Evolutionary conservation across 73 alveolate genomes (phyloP), one percentile per base, ranked within the genome.

Genomic region (Paramecium sonneborni): DNA sequence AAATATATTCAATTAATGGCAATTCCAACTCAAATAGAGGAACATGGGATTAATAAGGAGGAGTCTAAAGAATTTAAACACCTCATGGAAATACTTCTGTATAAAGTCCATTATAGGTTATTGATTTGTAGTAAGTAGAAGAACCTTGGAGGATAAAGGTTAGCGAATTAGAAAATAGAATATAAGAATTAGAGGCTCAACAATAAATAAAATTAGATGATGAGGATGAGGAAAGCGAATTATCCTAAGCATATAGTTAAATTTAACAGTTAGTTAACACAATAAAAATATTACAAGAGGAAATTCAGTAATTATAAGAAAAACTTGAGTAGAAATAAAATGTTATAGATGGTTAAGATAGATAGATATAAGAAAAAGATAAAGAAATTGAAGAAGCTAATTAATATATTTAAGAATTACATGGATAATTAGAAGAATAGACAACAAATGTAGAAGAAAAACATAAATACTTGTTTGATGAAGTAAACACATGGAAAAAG

Each of bases 221-320:
- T 26, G 84, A 62, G 6, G 46, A 62, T 62, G 39, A 62, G 21
- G 84, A 62, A 14, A 30, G 84, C 24, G 84, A 62, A 62, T 62
- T 62, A 32, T 62, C 84, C 12, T 30, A 62, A 62, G 84, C 84
- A 62, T 62, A 62, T 62, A 62, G 84, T 32, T 62, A 62, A 62
- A 62, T 62, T 62, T 62, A 62, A 26, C 24, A 62, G 24, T 62
- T 62, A 32, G 84, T 62, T 62, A 62, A 62, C 46, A 62, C 84
- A 62, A 62, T 62, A 0, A 62, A 62, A 62, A 32, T 62, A 3
- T 62, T 62, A 62, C 6, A 62, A 26, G 84, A 62, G 1, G 84
- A 62, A 62, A 62, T 62, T 62, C 39, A 62, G 24, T 62, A 26
- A 30, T 62, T 62, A 62, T 62, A 62, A 62, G 84, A 62, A 20